Evolutionary conservation across 2,329 filamentous ascomycete genomes (phyloP), one percentile per base, ranked within the genome.

Genomic region (Helotiales sp.): DNA sequence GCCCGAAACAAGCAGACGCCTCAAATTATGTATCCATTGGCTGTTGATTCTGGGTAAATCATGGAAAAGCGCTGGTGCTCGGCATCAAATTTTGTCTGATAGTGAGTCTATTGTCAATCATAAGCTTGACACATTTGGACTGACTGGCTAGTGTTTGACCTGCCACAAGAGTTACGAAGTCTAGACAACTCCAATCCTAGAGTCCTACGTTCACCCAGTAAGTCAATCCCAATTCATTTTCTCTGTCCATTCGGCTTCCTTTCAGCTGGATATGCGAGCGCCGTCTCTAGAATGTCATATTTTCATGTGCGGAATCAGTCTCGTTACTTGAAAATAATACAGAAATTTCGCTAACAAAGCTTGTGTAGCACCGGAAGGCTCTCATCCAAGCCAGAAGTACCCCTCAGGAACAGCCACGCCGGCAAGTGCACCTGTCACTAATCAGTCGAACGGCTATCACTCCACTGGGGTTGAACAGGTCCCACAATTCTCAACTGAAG

Each of bases 61-160:
- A 24, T 77, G 75, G 75, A 76, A 77, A 45, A 76, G 63, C 68
- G 75, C 75, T 47, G 74, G 74, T 37, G 70, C 71, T 32, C 69
- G 75, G 6, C 72, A 75, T 30, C 72, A 77, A 47, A 26, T 76
- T 22, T 69, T 77, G 5, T 65, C 69, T 63, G 74, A 76, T 28
- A 67, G 75, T 76, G 68, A 70, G 74, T 69, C n/a, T 6, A 30
- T 10, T 10, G n/a, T 59, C 6, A 15, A 13, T 15, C 11, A 22
- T 20, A 6, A 11, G 10, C 13, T 20, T 37, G 17, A 22, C 43
- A 22, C 11, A 32, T 15, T 49, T 40, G 24, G 37, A n/a, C 22
- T 60, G 2, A 28, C 30, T 15, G 10, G 6, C 3, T 17, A 75
- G 72, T 70, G 64, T 73, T 67, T 8, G 67, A 70, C 40, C 47